A percentile compares a stretch with the other conserved stretches of the same genome.
Conservation (phyloP, 352 stramenopile species). For the Globisporangium heterothallicum region DNA sequence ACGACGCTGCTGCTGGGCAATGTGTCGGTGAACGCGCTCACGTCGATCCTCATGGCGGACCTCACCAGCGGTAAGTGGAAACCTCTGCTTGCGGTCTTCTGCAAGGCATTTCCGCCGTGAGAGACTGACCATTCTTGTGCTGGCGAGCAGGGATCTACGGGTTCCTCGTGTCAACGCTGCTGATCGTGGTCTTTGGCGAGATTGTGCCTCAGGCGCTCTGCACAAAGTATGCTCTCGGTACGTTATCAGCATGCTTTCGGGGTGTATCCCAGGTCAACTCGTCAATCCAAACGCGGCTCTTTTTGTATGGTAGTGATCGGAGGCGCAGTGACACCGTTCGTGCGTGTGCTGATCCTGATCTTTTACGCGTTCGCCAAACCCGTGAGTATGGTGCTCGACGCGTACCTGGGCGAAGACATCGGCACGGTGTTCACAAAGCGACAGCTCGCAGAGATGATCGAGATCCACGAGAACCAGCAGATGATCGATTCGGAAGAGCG, state of each 20-base stretch:
- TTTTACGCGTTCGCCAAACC: slow-evolving; percentile 95
- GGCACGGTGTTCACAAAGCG: slow-evolving; percentile 93
- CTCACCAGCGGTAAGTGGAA: slow-evolving; percentile 41
- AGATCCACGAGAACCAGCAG: slow-evolving; percentile 94
- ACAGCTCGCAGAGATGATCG: slow-evolving; percentile 94
- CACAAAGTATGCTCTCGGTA: slow-evolving; percentile 53
- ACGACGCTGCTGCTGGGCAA: slow-evolving; percentile 95
- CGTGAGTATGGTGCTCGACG: slow-evolving; percentile 90
- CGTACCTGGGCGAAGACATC: slow-evolving; percentile 90
- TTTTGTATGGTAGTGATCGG: slow-evolving; percentile 41
- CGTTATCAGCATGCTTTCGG: background rate
- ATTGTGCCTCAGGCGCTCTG: slow-evolving; percentile 89
- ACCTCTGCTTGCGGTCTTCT: slow-evolving; percentile 7
- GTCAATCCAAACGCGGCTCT: too few species aligned
- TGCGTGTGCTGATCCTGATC: slow-evolving; percentile 90
- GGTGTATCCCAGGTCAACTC: too few species aligned
- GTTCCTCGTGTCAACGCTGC: slow-evolving; percentile 89
- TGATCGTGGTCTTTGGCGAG: slow-evolving; percentile 95
- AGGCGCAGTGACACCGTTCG: slow-evolving; percentile 81
- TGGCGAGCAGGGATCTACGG: slow-evolving; percentile 37
- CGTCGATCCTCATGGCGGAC: slow-evolving; percentile 93
- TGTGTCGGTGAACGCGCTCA: slow-evolving; percentile 94
- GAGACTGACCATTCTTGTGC: slow-evolving; percentile 7
- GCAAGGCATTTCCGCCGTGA: background rate
- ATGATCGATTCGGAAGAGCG: slow-evolving; percentile 93